These are phyloP conservation scores for Beauveria caledonica DNA, from an alignment of 2,329 filamentous ascomycete species.

Conservation along the genomic window DNA sequence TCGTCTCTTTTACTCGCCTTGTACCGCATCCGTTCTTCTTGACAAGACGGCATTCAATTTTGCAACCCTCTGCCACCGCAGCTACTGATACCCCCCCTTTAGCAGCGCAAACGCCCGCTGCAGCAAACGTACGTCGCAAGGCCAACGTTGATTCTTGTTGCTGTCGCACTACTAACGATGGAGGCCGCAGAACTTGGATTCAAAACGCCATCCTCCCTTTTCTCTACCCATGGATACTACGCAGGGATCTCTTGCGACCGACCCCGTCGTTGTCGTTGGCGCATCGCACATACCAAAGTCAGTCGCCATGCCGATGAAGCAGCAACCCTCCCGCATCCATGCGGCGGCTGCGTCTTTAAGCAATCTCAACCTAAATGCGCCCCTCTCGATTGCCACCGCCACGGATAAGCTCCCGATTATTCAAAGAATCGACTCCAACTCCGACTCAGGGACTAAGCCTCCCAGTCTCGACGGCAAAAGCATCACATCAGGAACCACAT, in stretches of 20 bases:
- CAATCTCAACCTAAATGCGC: constrained; percentile 2
- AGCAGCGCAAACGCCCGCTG: constrained; percentile 1
- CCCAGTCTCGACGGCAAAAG: constrained; percentile 91
- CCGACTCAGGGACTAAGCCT: constrained; percentile 66
- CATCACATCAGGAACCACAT: constrained; percentile 86
- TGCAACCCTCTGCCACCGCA: background rate
- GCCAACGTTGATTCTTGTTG: background rate
- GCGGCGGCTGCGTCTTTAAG: background rate
- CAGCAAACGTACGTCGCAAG: background rate
- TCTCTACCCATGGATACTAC: constrained; percentile 14
- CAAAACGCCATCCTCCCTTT: constrained; percentile 11
- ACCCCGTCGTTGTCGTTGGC: constrained; percentile 7
- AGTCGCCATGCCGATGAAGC: constrained; percentile 2
- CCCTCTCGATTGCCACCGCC: background rate
- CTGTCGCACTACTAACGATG: background rate
- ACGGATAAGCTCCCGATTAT: background rate
- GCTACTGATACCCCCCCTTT: constrained; percentile 2
- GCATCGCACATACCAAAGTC: background rate
- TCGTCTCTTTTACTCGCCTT: constrained; percentile 7
- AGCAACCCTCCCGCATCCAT: background rate
- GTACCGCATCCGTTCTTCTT: constrained; percentile 6
- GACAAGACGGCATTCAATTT: background rate
- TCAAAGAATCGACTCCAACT: constrained; percentile 53
- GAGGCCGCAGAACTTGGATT: background rate
- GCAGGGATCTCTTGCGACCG: constrained; percentile 11